phyloP scores from a whole-genome alignment of 495 filamentous ascomycete genomes.

The Chaetomidium leptoderma region DNA sequence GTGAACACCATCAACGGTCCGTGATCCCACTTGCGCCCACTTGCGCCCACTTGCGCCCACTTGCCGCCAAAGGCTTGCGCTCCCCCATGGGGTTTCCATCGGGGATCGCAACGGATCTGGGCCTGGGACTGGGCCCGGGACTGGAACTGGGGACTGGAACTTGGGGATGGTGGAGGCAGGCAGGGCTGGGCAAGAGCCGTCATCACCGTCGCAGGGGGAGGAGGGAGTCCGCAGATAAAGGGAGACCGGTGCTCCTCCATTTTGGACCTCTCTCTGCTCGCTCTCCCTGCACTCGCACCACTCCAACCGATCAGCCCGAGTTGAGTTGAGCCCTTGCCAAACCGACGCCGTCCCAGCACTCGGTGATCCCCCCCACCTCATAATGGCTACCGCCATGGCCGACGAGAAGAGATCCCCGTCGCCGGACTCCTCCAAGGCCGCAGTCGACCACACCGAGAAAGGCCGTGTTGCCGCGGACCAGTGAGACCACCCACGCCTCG shows the following conservation, averaged over 20 bases:
- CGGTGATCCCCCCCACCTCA: neutral
- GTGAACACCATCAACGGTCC: neutral
- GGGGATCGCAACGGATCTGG: neutral
- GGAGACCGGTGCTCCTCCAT: neutral
- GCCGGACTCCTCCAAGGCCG: conserved; percentile 14
- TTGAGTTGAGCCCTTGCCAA: neutral
- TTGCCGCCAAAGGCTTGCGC: neutral
- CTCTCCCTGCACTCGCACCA: neutral
- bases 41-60: neutral
- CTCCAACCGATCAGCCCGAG: neutral
- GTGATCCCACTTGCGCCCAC: neutral
- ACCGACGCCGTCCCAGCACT: conserved; percentile 4
- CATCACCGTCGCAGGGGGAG: too few relatives aligned
- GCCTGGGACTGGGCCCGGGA: neutral
- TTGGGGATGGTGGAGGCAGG: neutral
- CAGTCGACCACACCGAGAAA: conserved; percentile 33
- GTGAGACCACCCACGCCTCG: conserved; percentile 31
- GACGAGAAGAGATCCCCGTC: conserved; percentile 18
- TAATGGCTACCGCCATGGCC: conserved; percentile 10
- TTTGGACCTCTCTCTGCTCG: neutral
- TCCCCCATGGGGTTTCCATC: conserved; percentile 8
- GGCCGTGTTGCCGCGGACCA: conserved; percentile 59
- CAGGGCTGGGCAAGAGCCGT: neutral
- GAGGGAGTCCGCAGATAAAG: neutral
- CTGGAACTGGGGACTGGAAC: neutral